Percentiles rank a stretch among this genome's conserved stretches.
Evolutionary conservation across 2,329 filamentous ascomycete genomes (phyloP).

Genomic region (Monosporascus cannonballus): DNA sequence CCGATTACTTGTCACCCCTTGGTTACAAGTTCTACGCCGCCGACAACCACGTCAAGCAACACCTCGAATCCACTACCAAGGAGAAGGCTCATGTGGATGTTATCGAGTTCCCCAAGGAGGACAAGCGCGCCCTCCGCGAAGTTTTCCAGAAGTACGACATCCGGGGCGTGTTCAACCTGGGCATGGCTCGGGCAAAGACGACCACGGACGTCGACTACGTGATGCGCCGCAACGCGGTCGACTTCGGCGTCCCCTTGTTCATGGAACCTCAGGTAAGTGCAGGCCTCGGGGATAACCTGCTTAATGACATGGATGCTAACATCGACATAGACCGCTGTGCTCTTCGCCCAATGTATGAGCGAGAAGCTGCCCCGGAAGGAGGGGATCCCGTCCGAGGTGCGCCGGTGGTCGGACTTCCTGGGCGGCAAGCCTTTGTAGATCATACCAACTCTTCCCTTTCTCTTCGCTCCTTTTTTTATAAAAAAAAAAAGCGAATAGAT

Average conservation of each 20-base stretch:
- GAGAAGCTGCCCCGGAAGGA: constrained; percentile 87
- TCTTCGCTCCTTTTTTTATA: no score
- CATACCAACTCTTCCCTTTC: not conserved
- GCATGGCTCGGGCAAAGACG: constrained; percentile 75
- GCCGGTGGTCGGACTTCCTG: constrained; percentile 92
- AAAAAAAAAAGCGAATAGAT: no score
- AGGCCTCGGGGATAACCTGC: not conserved
- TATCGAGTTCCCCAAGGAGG: constrained; percentile 93
- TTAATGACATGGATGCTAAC: constrained; percentile 1
- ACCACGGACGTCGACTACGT: constrained; percentile 92
- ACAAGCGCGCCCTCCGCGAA: constrained; percentile 90
- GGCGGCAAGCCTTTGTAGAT: constrained; percentile 73
- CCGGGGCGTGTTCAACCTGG: constrained; percentile 91
- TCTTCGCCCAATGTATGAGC: constrained; percentile 95
- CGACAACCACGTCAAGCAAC: constrained; percentile 71
- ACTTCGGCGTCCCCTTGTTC: constrained; percentile 95
- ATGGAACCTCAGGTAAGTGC: constrained; percentile 90
- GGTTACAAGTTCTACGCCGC: constrained; percentile 94
- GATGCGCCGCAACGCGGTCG: constrained; percentile 95
- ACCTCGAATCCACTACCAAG: constrained; percentile 69
- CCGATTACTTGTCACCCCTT: constrained; percentile 80
- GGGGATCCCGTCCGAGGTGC: constrained; percentile 86
- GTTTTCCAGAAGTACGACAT: constrained; percentile 98
- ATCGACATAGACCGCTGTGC: constrained; percentile 69
- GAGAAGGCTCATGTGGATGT: constrained; percentile 70